Evolutionary conservation across 1,284 basidiomycete species (phyloP).

Genomic region (Trichosporon faecale): DNA sequence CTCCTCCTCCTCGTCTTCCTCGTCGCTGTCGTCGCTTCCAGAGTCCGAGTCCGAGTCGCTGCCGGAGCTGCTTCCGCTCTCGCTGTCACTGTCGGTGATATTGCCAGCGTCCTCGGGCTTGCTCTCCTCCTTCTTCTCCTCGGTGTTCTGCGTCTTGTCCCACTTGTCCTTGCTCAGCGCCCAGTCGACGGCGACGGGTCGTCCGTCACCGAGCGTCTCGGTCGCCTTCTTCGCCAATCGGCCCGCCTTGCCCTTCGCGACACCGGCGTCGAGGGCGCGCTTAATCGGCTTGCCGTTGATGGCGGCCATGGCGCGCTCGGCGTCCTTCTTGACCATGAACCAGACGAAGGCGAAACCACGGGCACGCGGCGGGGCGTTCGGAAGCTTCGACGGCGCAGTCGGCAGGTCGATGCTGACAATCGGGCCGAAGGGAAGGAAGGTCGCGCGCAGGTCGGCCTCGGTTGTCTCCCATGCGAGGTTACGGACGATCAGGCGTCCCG

Average conservation of each 20-base stretch:
- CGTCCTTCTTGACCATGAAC: constrained; percentile 83
- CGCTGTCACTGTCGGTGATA: constrained; percentile 41
- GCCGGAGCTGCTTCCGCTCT: constrained; percentile 48
- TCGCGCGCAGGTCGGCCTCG: constrained; percentile 77
- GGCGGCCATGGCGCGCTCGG: constrained; percentile 74
- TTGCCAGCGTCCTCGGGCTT: constrained; percentile 26
- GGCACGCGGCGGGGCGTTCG: constrained; percentile 55
- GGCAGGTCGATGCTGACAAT: constrained; percentile 84
- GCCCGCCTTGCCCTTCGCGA: constrained; percentile 48
- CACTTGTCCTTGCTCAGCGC: constrained; percentile 90
- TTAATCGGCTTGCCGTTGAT: constrained; percentile 74
- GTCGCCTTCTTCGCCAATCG: constrained; percentile 34
- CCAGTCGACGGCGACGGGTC: constrained; percentile 92
- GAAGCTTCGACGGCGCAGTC: constrained; percentile 53
- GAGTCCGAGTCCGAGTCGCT: constrained; percentile 59
- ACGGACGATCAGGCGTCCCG: constrained; percentile 82
- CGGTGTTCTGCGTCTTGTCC: constrained; percentile 63
- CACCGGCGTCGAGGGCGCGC: constrained; percentile 40
- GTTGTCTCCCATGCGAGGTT: constrained; percentile 80
- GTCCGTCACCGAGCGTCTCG: constrained; percentile 55
- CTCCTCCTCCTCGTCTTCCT: constrained; percentile 57
- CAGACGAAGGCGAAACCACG: constrained; percentile 96
- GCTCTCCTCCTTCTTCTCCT: constrained; percentile 51
- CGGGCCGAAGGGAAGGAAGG: constrained; percentile 85
- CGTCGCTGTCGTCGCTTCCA: constrained; percentile 58